These are phyloP conservation scores for Amanita subjunquillea DNA, from an alignment of 768 basidiomycete genomes.

Conservation along the genomic window DNA sequence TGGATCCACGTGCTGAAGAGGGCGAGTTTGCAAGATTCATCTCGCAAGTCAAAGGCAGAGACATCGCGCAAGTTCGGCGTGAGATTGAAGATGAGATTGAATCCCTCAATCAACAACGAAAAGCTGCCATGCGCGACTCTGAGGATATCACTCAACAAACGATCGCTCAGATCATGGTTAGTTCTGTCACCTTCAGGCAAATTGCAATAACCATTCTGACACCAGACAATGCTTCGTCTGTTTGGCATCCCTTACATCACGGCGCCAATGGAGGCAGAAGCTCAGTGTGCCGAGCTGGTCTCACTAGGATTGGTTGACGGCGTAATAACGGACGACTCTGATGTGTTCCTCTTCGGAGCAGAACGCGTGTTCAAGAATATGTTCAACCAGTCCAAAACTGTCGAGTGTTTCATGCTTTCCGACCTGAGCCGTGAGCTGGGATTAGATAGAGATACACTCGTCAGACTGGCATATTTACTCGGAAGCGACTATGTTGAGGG, in stretches of 20 bases:
- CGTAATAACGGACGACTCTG: conserved; percentile 97
- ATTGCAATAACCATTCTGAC: not conserved
- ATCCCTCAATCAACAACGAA: conserved; percentile 70
- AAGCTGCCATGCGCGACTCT: conserved; percentile 84
- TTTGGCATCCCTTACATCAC: conserved; percentile 98
- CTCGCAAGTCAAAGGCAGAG: conserved; percentile 81
- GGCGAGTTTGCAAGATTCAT: conserved; percentile 89
- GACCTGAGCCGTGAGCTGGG: conserved; percentile 86
- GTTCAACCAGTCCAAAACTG: conserved; percentile 99
- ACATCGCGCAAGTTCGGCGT: conserved; percentile 67
- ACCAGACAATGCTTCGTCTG: conserved; percentile 77
- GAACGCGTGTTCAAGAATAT: conserved; percentile 97
- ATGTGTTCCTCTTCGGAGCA: conserved; percentile 97
- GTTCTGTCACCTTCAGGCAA: conserved; percentile 7
- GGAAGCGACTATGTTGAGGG: conserved; percentile 98
- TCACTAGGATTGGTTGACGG: conserved; percentile 85
- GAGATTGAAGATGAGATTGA: conserved; percentile 93
- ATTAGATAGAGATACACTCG: conserved; percentile 74
- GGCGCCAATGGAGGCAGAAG: conserved; percentile 99
- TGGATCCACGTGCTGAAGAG: conserved; percentile 70
- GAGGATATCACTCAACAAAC: conserved; percentile 95
- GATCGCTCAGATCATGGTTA: conserved; percentile 75
- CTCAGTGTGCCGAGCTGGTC: conserved; percentile 92
- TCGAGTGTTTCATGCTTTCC: conserved; percentile 83
- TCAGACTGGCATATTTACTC: conserved; percentile 85